A percentile compares a stretch with the other conserved stretches of the same genome.
Conservation (phyloP, 495 filamentous ascomycete species). For the Acidiella bohemica region DNA sequence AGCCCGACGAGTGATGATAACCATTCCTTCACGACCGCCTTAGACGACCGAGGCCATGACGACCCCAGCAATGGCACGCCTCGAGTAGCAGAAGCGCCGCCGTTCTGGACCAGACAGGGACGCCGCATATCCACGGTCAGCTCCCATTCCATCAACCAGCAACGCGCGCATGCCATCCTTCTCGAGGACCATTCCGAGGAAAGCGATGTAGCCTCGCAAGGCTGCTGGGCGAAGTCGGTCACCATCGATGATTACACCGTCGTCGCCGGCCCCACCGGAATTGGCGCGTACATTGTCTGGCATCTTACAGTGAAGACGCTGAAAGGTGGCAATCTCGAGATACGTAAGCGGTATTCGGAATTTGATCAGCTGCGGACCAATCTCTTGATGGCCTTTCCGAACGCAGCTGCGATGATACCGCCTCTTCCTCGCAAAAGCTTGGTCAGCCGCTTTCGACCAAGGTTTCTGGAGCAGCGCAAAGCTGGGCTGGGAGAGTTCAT, state of each 20-base stretch:
- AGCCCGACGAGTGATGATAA: too few relatives aligned
- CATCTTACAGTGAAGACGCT: slow-evolving; percentile 56
- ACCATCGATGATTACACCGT: slow-evolving; percentile 53
- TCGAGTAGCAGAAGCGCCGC: slow-evolving; percentile 20
- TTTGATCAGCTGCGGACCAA: slow-evolving; percentile 50
- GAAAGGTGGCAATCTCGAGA: slow-evolving; percentile 49
- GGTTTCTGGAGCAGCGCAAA: slow-evolving; percentile 52
- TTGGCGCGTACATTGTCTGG: slow-evolving; percentile 65
- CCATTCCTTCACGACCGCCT: too few relatives aligned
- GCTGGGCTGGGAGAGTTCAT: slow-evolving; percentile 57
- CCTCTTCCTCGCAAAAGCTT: slow-evolving; percentile 56
- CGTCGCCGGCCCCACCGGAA: slow-evolving; percentile 46
- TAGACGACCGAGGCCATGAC: too few relatives aligned
- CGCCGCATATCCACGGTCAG: slow-evolving; percentile 26
- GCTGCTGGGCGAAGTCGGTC: slow-evolving; percentile 55
- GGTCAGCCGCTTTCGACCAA: slow-evolving; percentile 54
- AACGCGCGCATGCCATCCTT: slow-evolving; percentile 37
- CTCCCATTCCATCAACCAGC: slow-evolving; percentile 18
- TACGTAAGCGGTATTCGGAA: slow-evolving; percentile 58
- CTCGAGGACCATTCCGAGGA: slow-evolving; percentile 62
- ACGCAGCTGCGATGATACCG: slow-evolving; percentile 50
- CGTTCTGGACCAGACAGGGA: slow-evolving; percentile 29
- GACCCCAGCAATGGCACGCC: background rate
- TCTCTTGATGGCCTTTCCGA: slow-evolving; percentile 50
- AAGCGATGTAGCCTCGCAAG: slow-evolving; percentile 44